Evolutionary conservation across 257 asterid genomes (phyloP).

Genomic region (Nicotiana benthamiana): DNA sequence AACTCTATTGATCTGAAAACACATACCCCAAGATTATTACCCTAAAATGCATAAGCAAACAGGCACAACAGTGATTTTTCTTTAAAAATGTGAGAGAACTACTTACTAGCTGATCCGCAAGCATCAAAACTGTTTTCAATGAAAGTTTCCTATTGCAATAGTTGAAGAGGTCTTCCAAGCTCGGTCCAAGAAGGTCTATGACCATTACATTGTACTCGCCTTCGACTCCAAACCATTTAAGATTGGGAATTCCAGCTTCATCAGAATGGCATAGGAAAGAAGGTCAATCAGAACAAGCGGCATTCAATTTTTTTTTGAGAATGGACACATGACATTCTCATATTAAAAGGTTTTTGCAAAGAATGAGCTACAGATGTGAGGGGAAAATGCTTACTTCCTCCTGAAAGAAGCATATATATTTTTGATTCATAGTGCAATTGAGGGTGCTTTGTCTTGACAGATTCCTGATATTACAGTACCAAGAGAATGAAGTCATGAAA

Average conservation of each 20-base stretch:
- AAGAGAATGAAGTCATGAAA: slow-evolving; percentile 3
- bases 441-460: slow-evolving; percentile 79
- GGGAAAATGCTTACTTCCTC: slow-evolving; percentile 61
- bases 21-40: neutral
- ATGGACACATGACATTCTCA: neutral
- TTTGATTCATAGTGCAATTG: slow-evolving; percentile 90
- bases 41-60: slow-evolving; percentile 5
- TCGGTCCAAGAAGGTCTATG: slow-evolving; percentile 92
- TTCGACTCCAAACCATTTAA: slow-evolving; percentile 89
- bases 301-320: neutral
- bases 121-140: slow-evolving; percentile 83
- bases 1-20: slow-evolving; percentile 73
- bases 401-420: slow-evolving; percentile 81
- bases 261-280: slow-evolving; percentile 10
- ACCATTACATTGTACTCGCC: slow-evolving; percentile 83
- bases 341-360: neutral
- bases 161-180: slow-evolving; percentile 85
- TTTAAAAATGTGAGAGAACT: neutral
- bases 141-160: slow-evolving; percentile 76
- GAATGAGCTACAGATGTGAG: slow-evolving; percentile 9
- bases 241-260: slow-evolving; percentile 81
- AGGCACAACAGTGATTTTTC: neutral
- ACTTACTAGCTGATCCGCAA: slow-evolving; percentile 87
- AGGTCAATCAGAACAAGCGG: neutral
- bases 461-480: slow-evolving; percentile 43